Evolutionary conservation across 345 rosid species (phyloP).

Genomic region (Citrus hindsii): DNA sequence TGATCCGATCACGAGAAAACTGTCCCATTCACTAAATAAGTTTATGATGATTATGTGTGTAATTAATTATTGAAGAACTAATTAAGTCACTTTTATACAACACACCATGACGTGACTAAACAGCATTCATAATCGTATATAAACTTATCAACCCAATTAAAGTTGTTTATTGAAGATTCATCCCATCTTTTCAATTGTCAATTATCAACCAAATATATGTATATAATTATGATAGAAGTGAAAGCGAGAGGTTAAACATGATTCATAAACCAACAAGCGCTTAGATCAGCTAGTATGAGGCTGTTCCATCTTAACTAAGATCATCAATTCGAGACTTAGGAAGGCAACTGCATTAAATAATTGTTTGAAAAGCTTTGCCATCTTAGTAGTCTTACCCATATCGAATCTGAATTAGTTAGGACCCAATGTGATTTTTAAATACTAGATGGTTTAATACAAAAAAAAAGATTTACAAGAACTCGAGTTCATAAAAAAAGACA

Average conservation of each 20-base stretch:
- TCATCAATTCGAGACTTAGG: accelerated
- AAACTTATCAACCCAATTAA: neutral
- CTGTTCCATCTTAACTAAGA: accelerated
- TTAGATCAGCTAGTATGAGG: accelerated
- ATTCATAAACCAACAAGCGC: accelerated
- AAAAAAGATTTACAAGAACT: too few species aligned
- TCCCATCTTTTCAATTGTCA: neutral
- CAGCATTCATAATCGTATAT: neutral
- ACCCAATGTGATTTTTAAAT: accelerated
- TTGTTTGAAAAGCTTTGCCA: accelerated
- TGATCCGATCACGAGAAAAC: neutral
- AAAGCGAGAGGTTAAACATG: neutral
- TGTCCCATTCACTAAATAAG: neutral
- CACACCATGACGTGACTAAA: too few species aligned
- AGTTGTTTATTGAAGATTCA: too few species aligned
- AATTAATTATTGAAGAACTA: neutral
- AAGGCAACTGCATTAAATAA: accelerated
- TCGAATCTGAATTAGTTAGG: too few species aligned
- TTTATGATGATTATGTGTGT: neutral
- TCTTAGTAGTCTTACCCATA: too few species aligned
- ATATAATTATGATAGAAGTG: neutral
- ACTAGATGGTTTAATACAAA: too few species aligned
- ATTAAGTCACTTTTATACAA: too few species aligned
- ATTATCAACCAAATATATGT: neutral
- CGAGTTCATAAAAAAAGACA: too few species aligned